A percentile compares a stretch with the other conserved stretches of the same genome.
Evolutionary conservation across 768 basidiomycete genomes (phyloP).

Genomic region (Galerina sulciceps): DNA sequence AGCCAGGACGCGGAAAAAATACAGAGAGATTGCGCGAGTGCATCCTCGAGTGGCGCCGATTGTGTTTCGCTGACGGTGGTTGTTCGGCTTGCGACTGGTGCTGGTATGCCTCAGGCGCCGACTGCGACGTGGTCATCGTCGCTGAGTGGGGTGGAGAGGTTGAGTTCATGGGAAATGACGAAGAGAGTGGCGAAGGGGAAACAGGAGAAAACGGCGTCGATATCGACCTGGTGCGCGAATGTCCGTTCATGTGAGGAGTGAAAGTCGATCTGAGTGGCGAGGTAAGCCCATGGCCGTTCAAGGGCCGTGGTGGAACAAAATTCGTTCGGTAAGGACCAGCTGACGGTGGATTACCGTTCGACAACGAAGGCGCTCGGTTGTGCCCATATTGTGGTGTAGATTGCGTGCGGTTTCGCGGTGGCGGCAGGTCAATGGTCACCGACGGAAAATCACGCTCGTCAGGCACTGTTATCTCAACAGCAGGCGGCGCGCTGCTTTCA

Average conservation of each 20-base stretch:
- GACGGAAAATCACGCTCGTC: conserved; percentile 17
- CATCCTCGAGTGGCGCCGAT: conserved; percentile 66
- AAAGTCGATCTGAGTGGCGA: conserved; percentile 14
- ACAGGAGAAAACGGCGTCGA: conserved; percentile 55
- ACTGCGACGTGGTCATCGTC: conserved; percentile 18
- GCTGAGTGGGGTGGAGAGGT: conserved; percentile 16
- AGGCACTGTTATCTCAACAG: conserved; percentile 16
- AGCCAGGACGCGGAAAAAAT: conserved; percentile 86
- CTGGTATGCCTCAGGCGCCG: conserved; percentile 24
- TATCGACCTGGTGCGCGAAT: conserved; percentile 51
- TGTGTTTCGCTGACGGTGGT: conserved; percentile 23
- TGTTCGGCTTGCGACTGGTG: conserved; percentile 4
- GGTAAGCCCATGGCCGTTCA: conserved; percentile 11
- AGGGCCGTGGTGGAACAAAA: conserved; percentile 1
- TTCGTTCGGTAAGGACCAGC: conserved; percentile 10
- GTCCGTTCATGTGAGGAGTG: conserved; percentile 28
- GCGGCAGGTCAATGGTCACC: conserved; percentile 17
- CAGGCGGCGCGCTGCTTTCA: conserved; percentile 24
- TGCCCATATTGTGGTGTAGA: conserved; percentile 15
- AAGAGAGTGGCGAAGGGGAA: conserved; percentile 54
- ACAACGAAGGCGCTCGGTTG: background rate
- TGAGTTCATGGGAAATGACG: conserved; percentile 29
- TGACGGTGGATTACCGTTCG: conserved; percentile 8
- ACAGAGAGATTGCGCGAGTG: conserved; percentile 92
- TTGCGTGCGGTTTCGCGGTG: conserved; percentile 12